Evolutionary conservation across 305 asterid genomes (phyloP), one percentile per base, ranked within the genome.

Genomic region (Solanum hybrid): DNA sequence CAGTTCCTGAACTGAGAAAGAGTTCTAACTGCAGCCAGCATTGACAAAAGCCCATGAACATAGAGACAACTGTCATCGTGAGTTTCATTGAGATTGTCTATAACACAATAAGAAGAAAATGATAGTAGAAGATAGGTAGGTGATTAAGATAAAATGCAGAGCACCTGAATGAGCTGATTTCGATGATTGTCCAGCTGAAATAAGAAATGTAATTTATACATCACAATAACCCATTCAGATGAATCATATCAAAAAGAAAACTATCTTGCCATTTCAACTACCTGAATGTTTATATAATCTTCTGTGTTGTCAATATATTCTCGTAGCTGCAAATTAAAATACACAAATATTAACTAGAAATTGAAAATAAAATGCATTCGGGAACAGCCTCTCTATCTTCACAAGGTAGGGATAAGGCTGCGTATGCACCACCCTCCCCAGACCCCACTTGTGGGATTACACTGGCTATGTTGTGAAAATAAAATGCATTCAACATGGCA

Each of bases 251-350:
- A 57, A 88, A 84, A 20, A 34, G 76, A 27, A 80, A 10, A 84
- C 6, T 82, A 57, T 80, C 41, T 65, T 33, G 81, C 85, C 39
- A 80, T 14, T 88, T 51, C 72, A 13, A 29, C 88, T 92, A 96
- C 99, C 99, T 97, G 98, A 92, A 97, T 97, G 91, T 97, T 97
- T 85, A 97, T 97, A 90, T 97, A 97, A 91, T 97, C 99, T 92
- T 97, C 99, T 14, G 99, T 97, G 93, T 95, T 96, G 81, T 96
- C 98, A 90, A 95, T 94, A 91, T 97, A 97, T 92, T 97, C 99
- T 20, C 99, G 97, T 81, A 97, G 93, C 99, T 97, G 96, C 90
- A 92, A 87, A 92, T 68, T 87, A 34, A 88, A 45, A 17, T 83
- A 27, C 38, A 83, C 7, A 83, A 1, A 83, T 45, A 22, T 45